phyloP scores from a whole-genome alignment of 1,284 basidiomycete genomes.

The Phylloporus sp. region DNA sequence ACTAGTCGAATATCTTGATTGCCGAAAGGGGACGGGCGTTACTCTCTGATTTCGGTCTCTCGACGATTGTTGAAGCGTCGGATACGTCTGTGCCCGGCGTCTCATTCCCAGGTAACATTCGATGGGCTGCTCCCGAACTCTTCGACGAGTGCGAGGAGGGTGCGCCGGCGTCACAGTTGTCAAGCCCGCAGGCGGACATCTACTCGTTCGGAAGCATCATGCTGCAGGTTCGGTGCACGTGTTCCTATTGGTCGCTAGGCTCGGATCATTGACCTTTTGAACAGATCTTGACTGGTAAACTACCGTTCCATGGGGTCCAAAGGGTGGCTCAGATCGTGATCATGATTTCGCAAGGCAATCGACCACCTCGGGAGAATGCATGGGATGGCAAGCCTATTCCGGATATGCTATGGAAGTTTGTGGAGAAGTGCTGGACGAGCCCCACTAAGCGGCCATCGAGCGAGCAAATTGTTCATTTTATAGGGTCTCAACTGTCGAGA shows the following conservation, averaged over 20 bases:
- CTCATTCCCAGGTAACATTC: constrained; percentile 34
- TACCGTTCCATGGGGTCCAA: constrained; percentile 27
- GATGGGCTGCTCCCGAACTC: constrained; percentile 34
- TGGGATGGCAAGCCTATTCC: constrained; percentile 32
- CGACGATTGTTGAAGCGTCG: constrained; percentile 31
- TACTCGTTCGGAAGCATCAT: constrained; percentile 37
- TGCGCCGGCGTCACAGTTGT: constrained; percentile 21
- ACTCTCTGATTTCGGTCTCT: constrained; percentile 37
- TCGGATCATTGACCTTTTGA: neutral
- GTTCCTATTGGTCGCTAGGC: neutral
- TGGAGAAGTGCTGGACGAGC: constrained; percentile 20
- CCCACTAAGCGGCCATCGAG: constrained; percentile 25
- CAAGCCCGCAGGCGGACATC: constrained; percentile 22
- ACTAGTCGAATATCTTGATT: constrained; percentile 40
- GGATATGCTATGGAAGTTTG: constrained; percentile 29
- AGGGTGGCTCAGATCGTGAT: constrained; percentile 28
- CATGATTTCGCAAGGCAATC: constrained; percentile 13
- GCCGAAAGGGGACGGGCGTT: constrained; percentile 18
- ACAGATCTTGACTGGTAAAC: constrained; percentile 29
- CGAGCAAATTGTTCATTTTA: constrained; percentile 13
- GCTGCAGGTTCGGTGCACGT: constrained; percentile 24
- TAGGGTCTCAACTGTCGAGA: constrained; percentile 3
- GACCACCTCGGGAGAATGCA: constrained; percentile 14
- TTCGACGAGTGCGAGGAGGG: constrained; percentile 5
- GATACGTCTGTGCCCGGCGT: constrained; percentile 21